Evolutionary conservation across 768 basidiomycete genomes (phyloP), one percentile per base, ranked within the genome.

Genomic region (Tulasnella calospora): DNA sequence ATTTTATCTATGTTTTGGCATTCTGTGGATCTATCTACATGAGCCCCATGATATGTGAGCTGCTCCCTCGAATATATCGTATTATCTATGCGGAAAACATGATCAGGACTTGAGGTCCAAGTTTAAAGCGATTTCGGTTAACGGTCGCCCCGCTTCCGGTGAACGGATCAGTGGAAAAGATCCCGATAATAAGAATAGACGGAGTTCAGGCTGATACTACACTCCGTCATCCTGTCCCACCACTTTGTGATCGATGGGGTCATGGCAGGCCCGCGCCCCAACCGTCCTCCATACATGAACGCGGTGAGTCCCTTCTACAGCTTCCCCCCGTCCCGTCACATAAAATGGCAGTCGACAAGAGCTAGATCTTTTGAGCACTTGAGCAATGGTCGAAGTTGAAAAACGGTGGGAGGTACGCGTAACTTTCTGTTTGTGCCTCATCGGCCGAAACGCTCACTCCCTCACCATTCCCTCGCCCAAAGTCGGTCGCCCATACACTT

Each of bases 401-500:
- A 86, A 89, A 78, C 98, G 96, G 94, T 98, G 93, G 90, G 94
- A 94, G 90, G 96, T 94, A 81, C 74, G 86, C 82, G 9, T 17
- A 0, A 69, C 19, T 57, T 40, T 13, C 7, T 41, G 12, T 46
- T 27, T 13, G 4, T 21, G 51, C 21, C 47, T 61, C 61, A 33
- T n/a, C 74, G 3, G 30, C 69, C 55, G 35, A 41, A 41, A 13
- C 13, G 41, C 57, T 71, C 75, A 70, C 71, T 72, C n/a, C 33
- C 35, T 35, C 27, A 17, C 27, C 74, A 8, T 27, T 72, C 69
- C 67, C 61, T 40, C 35, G n/a, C 55, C n/a, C 82, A 33, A 30
- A 98, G 91, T 93, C n/a, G 91, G 88, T 81, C 92, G 98, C 35
- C 96, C 96, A 4, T 99, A 98, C 86, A 92, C 93, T 70, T 95